Conservation (phyloP, 305 asterid genomes). For the Fraxinus floribunda region DNA sequence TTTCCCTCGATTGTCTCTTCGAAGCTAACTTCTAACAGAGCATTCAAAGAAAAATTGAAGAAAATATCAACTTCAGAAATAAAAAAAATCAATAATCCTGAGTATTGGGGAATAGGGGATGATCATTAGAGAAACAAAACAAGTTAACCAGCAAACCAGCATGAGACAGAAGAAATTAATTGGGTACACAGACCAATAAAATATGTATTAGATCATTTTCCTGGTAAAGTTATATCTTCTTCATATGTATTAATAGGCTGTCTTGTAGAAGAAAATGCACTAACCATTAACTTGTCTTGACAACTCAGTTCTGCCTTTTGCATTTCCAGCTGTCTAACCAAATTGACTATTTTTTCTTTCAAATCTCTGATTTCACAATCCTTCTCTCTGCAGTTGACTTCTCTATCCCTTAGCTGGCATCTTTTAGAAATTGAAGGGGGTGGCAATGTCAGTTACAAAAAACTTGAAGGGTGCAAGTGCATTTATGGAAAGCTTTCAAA, state of each 20-base stretch:
- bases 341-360: constrained; percentile 78
- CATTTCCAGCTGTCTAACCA: constrained; percentile 62
- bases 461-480: background rate
- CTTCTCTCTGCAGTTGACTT: constrained; percentile 85
- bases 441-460: constrained; percentile 9
- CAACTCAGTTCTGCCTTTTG: constrained; percentile 64
- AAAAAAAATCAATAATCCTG: background rate
- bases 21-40: constrained; percentile 52
- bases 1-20: constrained; percentile 46
- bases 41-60: background rate
- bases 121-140: background rate
- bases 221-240: background rate
- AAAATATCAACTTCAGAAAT: background rate
- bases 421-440: constrained; percentile 35
- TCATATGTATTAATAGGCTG: background rate
- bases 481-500: background rate
- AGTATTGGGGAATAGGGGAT: background rate
- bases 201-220: background rate
- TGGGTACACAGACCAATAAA: background rate
- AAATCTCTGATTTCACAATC: constrained; percentile 78
- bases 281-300: constrained; percentile 66
- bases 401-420: constrained; percentile 73
- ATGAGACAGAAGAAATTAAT: background rate
- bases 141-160: background rate
- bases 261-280: constrained; percentile 17